Evolutionary conservation across 2,329 filamentous ascomycete species (phyloP).

Genomic region (Knufia petricola): DNA sequence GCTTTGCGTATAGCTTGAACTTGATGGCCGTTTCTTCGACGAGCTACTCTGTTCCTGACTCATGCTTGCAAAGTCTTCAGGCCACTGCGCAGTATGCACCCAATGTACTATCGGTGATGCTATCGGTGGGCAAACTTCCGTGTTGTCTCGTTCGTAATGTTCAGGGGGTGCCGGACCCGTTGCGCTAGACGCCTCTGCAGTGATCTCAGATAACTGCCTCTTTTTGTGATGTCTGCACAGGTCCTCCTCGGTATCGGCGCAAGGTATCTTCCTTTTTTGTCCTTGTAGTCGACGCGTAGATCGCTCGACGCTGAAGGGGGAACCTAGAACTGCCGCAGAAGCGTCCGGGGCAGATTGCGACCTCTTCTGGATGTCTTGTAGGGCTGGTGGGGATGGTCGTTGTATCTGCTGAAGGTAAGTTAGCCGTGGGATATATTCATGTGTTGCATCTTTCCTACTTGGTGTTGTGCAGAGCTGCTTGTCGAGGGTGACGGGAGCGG

Average conservation of each 20-base stretch:
- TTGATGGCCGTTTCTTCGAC: slow-evolving; percentile 1
- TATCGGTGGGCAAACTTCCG: background rate
- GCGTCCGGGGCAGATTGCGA: background rate
- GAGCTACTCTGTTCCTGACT: background rate
- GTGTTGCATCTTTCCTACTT: background rate
- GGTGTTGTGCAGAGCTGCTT: slow-evolving; percentile 4
- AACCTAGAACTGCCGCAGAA: background rate
- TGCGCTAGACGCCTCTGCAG: background rate
- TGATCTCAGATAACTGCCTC: background rate
- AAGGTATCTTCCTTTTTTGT: no score
- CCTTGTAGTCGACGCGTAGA: no score
- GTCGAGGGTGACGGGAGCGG: background rate
- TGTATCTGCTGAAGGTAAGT: background rate
- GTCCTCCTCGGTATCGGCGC: slow-evolving; percentile 1
- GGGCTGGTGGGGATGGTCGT: background rate
- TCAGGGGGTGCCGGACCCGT: background rate
- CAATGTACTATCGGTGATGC: background rate
- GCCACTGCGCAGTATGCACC: background rate
- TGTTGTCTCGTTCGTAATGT: background rate
- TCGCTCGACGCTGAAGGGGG: background rate
- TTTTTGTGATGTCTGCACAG: background rate
- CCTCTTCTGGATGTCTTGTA: background rate
- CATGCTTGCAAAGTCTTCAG: background rate
- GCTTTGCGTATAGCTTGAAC: slow-evolving; percentile 3
- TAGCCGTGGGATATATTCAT: slow-evolving; percentile 1